Base-by-base conservation (phyloP, 257 asterid species). In the Nicotiana obtusifolia region DNA sequence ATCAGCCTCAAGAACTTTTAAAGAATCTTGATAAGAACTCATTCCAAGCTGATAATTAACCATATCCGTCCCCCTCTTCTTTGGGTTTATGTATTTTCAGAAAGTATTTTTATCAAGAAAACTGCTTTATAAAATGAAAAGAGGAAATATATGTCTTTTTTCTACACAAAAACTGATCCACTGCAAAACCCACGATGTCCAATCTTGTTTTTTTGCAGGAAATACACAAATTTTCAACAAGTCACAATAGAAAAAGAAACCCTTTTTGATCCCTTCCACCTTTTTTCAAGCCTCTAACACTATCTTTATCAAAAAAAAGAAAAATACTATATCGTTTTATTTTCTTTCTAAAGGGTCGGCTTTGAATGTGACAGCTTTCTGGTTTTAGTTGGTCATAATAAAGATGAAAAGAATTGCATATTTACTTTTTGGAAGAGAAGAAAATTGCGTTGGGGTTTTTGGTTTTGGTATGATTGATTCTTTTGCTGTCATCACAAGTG, bases 1-100 rank as follows among this genome's bases (percentile, higher is more conserved):
- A 87, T 94, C 98, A 82, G 90, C 85, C 89, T 94, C 98, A 77
- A 94, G 87, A 82, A 88, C 89, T 87, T 89, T 93, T 85, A 93
- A 71, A 59, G 97, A 90, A 16, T 93, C 96, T 84, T 81, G 87
- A 87, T 86, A 92, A 33, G 96, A 90, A 87, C 80, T 78, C 87
- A 89, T 89, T 17, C 91, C 91, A 80, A 91, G 86, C 89, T 92
- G 93, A 78, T 90, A 91, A 85, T 87, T 89, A 90, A 89, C 77
- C 90, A 90, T 93, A 86, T 93, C 96, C 93, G 93, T 89, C 75
- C 65, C 84, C 64, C 78, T 5, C 83, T 52, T 67, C 69, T 57
- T 79, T 65, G 49, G 33, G 31, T 20, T 60, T 76, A 33, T 57
- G 41, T 59, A 59, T 59, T 59, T 37, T 59, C 5, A 17, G 20